phyloP scores from a whole-genome alignment of 805 yeast genomes.

The Wickerhamiella dianesei region DNA sequence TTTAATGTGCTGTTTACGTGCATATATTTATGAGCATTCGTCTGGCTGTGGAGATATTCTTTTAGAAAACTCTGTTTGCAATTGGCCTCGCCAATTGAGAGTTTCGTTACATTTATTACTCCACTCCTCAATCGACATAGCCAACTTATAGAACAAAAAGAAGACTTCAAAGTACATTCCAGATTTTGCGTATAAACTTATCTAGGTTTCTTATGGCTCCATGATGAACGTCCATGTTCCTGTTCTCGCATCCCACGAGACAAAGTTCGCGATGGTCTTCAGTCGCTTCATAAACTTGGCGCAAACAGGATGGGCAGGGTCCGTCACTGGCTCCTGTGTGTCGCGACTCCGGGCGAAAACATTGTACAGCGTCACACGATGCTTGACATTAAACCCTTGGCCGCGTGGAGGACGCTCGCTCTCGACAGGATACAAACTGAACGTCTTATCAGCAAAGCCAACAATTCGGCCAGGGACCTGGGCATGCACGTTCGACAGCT shows the following conservation, averaged over 20 bases:
- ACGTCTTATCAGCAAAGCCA: slow-evolving; percentile 43
- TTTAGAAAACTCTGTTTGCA: too few relatives aligned
- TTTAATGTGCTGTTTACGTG: too few relatives aligned
- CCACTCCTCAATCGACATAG: background rate
- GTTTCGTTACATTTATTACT: background rate
- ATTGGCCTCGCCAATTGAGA: too few relatives aligned
- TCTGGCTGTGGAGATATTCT: too few relatives aligned
- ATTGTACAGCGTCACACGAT: slow-evolving; percentile 57
- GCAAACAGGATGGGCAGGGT: slow-evolving; percentile 60
- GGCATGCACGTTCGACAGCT: slow-evolving; percentile 40
- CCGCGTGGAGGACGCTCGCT: slow-evolving; percentile 51
- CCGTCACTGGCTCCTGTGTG: slow-evolving; percentile 59
- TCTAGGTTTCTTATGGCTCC: slow-evolving; percentile 10
- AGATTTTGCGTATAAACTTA: too few relatives aligned
- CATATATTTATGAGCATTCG: too few relatives aligned
- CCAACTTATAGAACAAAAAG: too few relatives aligned
- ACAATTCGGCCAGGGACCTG: slow-evolving; percentile 56
- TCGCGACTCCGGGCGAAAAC: slow-evolving; percentile 71
- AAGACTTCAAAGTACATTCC: too few relatives aligned
- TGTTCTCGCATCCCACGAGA: slow-evolving; percentile 59
- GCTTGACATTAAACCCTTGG: slow-evolving; percentile 71
- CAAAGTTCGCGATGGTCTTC: slow-evolving; percentile 48
- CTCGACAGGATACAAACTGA: slow-evolving; percentile 62
- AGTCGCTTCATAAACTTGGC: slow-evolving; percentile 55
- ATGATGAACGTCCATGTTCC: slow-evolving; percentile 31